Evolutionary conservation across 2,329 filamentous ascomycete genomes (phyloP).

Genomic region (Neonectria ditissima): DNA sequence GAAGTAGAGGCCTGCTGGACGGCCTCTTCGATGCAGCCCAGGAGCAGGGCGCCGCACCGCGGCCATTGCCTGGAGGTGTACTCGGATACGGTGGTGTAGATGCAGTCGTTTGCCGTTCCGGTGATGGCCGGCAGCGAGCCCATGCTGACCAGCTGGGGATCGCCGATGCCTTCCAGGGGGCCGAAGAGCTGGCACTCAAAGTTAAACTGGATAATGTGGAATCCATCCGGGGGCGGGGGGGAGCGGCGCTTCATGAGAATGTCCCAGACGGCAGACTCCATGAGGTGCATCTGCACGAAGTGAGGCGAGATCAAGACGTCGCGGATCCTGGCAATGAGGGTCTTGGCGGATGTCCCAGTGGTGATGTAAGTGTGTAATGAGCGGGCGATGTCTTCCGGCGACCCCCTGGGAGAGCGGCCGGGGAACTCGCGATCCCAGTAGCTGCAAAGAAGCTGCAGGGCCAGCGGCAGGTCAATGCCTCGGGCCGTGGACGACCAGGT

Average conservation of each 20-base stretch:
- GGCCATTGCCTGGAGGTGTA: conserved; percentile 50
- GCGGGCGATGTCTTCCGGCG: conserved; percentile 50
- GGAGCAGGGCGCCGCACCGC: conserved; percentile 45
- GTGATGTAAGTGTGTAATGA: conserved; percentile 47
- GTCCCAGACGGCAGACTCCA: conserved; percentile 53
- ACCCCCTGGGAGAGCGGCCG: conserved; percentile 49
- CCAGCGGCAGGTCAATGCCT: conserved; percentile 51
- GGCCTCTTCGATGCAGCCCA: conserved; percentile 50
- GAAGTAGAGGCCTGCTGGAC: conserved; percentile 45
- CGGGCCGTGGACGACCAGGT: conserved; percentile 49
- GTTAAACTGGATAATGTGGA: conserved; percentile 51
- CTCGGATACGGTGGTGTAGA: conserved; percentile 49
- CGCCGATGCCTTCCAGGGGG: conserved; percentile 44
- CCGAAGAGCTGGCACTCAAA: conserved; percentile 51
- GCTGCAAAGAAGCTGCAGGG: conserved; percentile 51
- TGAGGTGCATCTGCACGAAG: conserved; percentile 52
- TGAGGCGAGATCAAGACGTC: conserved; percentile 50
- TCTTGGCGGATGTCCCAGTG: conserved; percentile 44
- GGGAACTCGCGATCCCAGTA: conserved; percentile 53
- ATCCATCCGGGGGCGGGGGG: conserved; percentile 50
- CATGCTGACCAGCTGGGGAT: conserved; percentile 46
- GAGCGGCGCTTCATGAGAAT: conserved; percentile 48
- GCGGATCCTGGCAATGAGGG: conserved; percentile 47
- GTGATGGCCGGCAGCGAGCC: conserved; percentile 49
- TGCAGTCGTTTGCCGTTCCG: conserved; percentile 50